These are phyloP conservation scores for Ophiostoma montium DNA, from an alignment of 2,329 filamentous ascomycete species.

Conservation along the genomic window DNA sequence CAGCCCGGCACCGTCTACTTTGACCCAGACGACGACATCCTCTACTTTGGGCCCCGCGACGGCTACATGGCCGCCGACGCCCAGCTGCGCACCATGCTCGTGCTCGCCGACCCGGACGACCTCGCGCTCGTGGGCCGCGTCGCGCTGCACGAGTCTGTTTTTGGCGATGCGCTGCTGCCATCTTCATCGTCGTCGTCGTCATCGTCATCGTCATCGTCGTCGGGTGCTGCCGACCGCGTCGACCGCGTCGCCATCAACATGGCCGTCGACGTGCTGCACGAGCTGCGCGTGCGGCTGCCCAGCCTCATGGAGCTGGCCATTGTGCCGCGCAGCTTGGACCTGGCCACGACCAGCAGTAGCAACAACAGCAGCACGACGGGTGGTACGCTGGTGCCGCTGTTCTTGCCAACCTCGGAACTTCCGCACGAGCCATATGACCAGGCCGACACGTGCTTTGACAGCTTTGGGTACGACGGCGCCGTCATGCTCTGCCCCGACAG, in stretches of 20 bases:
- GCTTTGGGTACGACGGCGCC: slow-evolving; percentile 3
- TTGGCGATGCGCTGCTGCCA: slow-evolving; percentile 13
- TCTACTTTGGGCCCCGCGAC: slow-evolving; percentile 32
- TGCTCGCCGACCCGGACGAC: slow-evolving; percentile 27
- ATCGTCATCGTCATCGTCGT: neutral
- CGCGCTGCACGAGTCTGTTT: slow-evolving; percentile 31
- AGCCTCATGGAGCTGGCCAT: slow-evolving; percentile 29
- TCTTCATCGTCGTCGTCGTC: neutral
- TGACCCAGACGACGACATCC: slow-evolving; percentile 26
- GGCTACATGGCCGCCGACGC: slow-evolving; percentile 32
- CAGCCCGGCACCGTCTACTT: slow-evolving; percentile 29
- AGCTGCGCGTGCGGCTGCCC: slow-evolving; percentile 25
- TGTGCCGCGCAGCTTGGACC: slow-evolving; percentile 26
- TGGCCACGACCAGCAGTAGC: slow-evolving; percentile 1
- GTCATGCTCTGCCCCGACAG: neutral
- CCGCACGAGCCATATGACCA: neutral
- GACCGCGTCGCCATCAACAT: slow-evolving; percentile 22
- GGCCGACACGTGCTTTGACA: slow-evolving; percentile 12
- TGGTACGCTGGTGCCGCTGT: neutral
- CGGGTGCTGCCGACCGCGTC: too few relatives aligned
- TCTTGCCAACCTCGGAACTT: neutral
- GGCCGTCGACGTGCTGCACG: slow-evolving; percentile 26
- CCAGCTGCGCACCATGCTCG: slow-evolving; percentile 30
- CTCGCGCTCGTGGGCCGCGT: slow-evolving; percentile 27
- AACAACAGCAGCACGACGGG: too few relatives aligned